Evolutionary conservation across 495 filamentous ascomycete species (phyloP), one percentile per base, ranked within the genome.

Genomic region (Talaromyces wortmannii): DNA sequence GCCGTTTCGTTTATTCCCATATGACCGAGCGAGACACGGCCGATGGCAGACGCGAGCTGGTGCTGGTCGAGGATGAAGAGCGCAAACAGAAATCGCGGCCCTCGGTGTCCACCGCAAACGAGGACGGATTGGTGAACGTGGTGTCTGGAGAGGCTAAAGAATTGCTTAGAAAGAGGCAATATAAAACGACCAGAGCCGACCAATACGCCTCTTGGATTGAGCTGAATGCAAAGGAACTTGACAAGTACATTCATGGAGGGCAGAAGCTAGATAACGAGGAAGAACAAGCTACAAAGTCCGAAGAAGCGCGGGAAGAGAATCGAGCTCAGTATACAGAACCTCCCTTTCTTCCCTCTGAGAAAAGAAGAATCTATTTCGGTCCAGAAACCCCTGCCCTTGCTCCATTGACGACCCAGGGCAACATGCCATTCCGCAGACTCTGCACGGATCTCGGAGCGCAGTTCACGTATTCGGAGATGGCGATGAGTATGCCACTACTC

Each of bases 391-490:
- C 95, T 0, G 81, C 91, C 23, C 78, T 98, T 15, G 94, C 95
- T 3, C 94, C 94, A 44, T 68, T 89, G 48, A 89, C 94, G 0
- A 98, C 94, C 3, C 94, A 97, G 69, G 94, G 94, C n/a, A 98
- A 98, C 61, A 74, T 97, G 30, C 95, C 94, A 1, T 98, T 96
- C 75, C 87, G 94, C 45, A 82, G 95, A 50, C 82, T 98, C n/a
- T 97, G 94, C 62, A 83, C 86, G 0, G 84, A 87, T 50, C 81
- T 97, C 16, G 95, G 94, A 18, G 92, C 94, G 16, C 89, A 96
- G 59, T 73, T 95, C 36, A 98, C 92, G 4, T 97, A 96, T 74
- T 97, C 94, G 0, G 94, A 98, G 65, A 98, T 98, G 94, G 94
- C 95, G 4, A 89, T 97, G 84, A 83, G 90, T 40, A 68, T 95